Conservation (phyloP, 139 green algal species). For the Micromonas commoda region DNA sequence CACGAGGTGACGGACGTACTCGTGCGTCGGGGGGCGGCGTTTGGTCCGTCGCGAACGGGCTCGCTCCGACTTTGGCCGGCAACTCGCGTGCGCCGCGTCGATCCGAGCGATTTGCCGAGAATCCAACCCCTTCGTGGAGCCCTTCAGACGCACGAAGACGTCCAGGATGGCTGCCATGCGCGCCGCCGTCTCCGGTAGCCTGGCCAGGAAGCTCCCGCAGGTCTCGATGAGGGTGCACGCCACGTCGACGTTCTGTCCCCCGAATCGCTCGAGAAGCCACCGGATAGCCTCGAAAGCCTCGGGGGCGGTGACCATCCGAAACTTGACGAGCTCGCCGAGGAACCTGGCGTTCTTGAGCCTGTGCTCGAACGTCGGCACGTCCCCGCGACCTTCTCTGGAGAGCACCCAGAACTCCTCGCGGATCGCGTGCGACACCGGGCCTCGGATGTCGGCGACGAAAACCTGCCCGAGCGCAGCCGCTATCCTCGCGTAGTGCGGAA, state of each 20-base stretch:
- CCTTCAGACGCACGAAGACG: slow-evolving; percentile 59
- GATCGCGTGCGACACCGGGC: slow-evolving; percentile 41
- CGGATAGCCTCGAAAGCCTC: background rate
- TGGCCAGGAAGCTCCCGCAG: slow-evolving; percentile 71
- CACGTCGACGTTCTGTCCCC: slow-evolving; percentile 74
- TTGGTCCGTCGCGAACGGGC: no score
- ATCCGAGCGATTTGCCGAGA: slow-evolving; percentile 63
- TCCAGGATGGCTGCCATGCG: slow-evolving; percentile 48
- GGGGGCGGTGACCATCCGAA: slow-evolving; percentile 43
- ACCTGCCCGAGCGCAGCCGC: slow-evolving; percentile 59
- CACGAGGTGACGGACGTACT: slow-evolving; percentile 87
- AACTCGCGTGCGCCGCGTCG: slow-evolving; percentile 57
- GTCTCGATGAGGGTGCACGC: slow-evolving; percentile 77
- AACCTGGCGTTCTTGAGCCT: slow-evolving; percentile 63
- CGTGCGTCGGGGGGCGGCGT: slow-evolving; percentile 54
- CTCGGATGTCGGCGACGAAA: slow-evolving; percentile 70
- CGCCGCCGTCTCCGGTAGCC: slow-evolving; percentile 35
- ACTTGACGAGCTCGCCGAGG: slow-evolving; percentile 86
- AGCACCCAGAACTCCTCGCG: slow-evolving; percentile 65
- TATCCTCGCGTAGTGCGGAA: slow-evolving; percentile 69
- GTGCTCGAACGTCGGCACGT: background rate
- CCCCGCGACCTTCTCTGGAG: slow-evolving; percentile 47
- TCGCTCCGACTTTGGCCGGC: slow-evolving; percentile 39
- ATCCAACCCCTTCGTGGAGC: slow-evolving; percentile 78
- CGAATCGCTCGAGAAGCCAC: slow-evolving; percentile 79